phyloP scores from a whole-genome alignment of 768 basidiomycete genomes.

The Tricholoma terreum region DNA sequence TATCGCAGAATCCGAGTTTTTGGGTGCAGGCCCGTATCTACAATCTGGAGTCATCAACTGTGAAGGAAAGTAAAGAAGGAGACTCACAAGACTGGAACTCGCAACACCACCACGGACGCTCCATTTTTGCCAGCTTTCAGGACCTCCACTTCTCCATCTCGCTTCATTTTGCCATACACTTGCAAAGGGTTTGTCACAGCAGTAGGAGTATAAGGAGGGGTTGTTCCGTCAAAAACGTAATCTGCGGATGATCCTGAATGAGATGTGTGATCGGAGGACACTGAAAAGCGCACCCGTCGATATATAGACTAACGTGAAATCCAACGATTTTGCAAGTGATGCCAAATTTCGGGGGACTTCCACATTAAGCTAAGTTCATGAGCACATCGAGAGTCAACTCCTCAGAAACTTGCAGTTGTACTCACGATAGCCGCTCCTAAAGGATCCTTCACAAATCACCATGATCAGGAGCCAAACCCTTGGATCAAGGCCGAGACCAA shows the following conservation, averaged over 20 bases:
- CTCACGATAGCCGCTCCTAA: slow-evolving; percentile 60
- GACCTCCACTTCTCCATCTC: slow-evolving; percentile 81
- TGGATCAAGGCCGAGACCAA: not conserved
- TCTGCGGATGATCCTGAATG: slow-evolving; percentile 41
- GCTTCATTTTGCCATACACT: slow-evolving; percentile 84
- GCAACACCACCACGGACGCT: slow-evolving; percentile 64
- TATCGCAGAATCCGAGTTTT: slow-evolving; percentile 85
- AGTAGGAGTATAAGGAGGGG: slow-evolving; percentile 81
- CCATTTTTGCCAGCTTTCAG: slow-evolving; percentile 45
- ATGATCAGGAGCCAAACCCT: not conserved
- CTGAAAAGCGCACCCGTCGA: slow-evolving; percentile 62
- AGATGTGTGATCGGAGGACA: not conserved
- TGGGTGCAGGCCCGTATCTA: slow-evolving; percentile 85
- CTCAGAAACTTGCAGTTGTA: not conserved
- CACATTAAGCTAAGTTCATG: slow-evolving; percentile 68
- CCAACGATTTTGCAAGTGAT: slow-evolving; percentile 53
- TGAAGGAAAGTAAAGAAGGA: slow-evolving; percentile 4
- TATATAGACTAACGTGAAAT: slow-evolving; percentile 82
- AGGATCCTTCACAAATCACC: slow-evolving; percentile 50
- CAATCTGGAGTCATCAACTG: slow-evolving; percentile 1
- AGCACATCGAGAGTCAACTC: not conserved
- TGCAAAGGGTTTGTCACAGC: slow-evolving; percentile 81
- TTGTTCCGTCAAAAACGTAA: slow-evolving; percentile 95
- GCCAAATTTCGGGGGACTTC: slow-evolving; percentile 74
- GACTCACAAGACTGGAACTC: slow-evolving; percentile 85